phyloP scores from a whole-genome alignment of 768 basidiomycete genomes.

The Pleurotus cornucopiae region DNA sequence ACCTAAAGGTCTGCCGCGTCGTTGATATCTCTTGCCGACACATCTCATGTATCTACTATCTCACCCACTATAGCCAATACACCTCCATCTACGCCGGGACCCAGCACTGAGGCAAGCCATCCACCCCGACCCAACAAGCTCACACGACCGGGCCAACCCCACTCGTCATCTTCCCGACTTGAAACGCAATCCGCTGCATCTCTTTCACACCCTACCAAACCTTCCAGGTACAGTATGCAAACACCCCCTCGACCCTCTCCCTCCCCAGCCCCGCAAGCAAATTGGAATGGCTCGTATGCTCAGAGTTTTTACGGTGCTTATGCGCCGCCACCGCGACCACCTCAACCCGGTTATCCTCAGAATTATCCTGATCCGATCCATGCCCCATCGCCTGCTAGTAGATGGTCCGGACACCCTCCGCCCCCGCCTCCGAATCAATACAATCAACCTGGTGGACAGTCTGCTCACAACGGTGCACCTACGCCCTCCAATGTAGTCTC shows the following conservation, averaged over 20 bases:
- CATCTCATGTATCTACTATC: not conserved
- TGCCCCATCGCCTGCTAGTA: not conserved
- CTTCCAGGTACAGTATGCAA: constrained; percentile 30
- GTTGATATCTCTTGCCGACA: not conserved
- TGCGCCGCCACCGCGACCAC: constrained; percentile 7
- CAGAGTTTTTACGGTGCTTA: constrained; percentile 9
- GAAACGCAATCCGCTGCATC: constrained; percentile 35
- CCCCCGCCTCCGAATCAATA: constrained; percentile 2
- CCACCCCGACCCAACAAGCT: constrained; percentile 17
- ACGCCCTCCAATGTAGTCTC: constrained; percentile 4
- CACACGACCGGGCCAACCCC: constrained; percentile 15
- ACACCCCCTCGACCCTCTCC: constrained; percentile 20
- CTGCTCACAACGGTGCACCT: not conserved
- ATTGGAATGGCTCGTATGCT: not conserved
- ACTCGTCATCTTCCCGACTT: constrained; percentile 20
- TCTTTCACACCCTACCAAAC: constrained; percentile 38
- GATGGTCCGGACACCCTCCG: not conserved
- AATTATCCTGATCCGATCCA: not conserved
- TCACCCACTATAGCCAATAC: constrained; percentile 2
- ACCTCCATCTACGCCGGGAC: constrained; percentile 3
- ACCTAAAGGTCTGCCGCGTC: constrained; percentile 5
- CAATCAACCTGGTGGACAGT: not conserved
- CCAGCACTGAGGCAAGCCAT: not conserved
- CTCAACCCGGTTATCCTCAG: constrained; percentile 7
- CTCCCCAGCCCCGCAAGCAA: constrained; percentile 10